Percentiles rank a stretch among this genome's conserved stretches.
Evolutionary conservation across 257 asterid genomes (phyloP).

Genomic region (Primulina eburnea): DNA sequence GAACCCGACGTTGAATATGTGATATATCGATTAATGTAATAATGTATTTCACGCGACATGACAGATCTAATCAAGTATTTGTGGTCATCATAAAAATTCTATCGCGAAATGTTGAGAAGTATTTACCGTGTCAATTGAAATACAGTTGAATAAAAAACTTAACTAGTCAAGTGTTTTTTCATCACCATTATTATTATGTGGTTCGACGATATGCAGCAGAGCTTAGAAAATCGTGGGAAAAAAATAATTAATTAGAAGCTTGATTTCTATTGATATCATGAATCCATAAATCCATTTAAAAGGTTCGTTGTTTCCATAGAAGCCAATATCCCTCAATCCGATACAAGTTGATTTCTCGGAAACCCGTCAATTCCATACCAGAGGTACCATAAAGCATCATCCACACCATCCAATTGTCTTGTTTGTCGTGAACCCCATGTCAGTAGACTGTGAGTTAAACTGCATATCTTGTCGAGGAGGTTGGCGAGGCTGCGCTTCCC

Average conservation of each 20-base stretch:
- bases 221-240: background rate
- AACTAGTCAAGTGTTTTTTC: no score
- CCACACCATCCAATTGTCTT: conserved; percentile 89
- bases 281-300: background rate
- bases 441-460: conserved; percentile 27
- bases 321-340: background rate
- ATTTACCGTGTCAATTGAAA: no score
- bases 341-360: background rate
- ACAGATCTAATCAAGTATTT: no score
- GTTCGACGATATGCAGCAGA: background rate
- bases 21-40: no score
- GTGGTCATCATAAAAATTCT: no score
- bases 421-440: conserved; percentile 61
- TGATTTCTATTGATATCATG: background rate
- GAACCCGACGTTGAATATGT: no score
- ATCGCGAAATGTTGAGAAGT: no score
- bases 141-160: no score
- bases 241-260: background rate
- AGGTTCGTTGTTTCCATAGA: background rate
- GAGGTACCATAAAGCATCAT: background rate
- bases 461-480: conserved; percentile 42
- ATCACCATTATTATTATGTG: background rate
- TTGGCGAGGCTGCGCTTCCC: conserved; percentile 58
- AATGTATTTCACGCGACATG: no score
- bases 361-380: background rate